Evolutionary conservation across 1,284 basidiomycete genomes (phyloP), one percentile per base, ranked within the genome.

Genomic region (Clitocybe nebularis): DNA sequence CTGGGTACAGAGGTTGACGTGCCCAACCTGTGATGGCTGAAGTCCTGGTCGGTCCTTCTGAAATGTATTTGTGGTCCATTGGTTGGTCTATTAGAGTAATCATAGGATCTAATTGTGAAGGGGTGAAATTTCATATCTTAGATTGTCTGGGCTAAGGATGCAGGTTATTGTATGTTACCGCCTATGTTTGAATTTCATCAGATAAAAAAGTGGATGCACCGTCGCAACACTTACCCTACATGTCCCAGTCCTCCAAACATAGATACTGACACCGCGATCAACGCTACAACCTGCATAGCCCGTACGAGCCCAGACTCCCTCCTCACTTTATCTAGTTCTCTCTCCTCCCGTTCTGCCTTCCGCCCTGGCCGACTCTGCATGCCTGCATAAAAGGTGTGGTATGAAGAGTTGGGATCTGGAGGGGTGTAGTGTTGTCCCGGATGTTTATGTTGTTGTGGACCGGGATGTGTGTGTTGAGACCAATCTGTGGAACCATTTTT

Each of bases 321-420:
- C 40, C 59, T 55, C 30, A 68, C 53, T 38, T 51, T 52, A 23
- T 67, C 62, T 17, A 64, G 34, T 41, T 61, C 60, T 23, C 50
- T 53, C 13, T 57, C 49, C 8, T 46, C 47, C 17, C 64, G 59
- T 39, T 64, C 60, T 8, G 38, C 50, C 37, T 49, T 50, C 42
- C 52, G 50, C 24, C 59, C 28, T 13, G 46, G 22, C 53, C 56
- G 20, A 25, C 47, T 3, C 52, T 40, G 44, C 54, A 53, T 16
- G 24, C 32, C 37, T 5, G 21, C 43, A 43, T 49, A 49, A 40
- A 47, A 43, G 16, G 19, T 34, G n/a, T 45, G 39, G 10, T 25
- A 36, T 2, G 35, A 14, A 4, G 30, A 24, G 3, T 43, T 17
- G 5, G 29, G 39, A 5, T 41, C 39, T 24, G 41, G 44, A 6